These are phyloP conservation scores for Suhomyces xylopsoci DNA, from an alignment of 805 yeast genomes.

Conservation along the genomic window DNA sequence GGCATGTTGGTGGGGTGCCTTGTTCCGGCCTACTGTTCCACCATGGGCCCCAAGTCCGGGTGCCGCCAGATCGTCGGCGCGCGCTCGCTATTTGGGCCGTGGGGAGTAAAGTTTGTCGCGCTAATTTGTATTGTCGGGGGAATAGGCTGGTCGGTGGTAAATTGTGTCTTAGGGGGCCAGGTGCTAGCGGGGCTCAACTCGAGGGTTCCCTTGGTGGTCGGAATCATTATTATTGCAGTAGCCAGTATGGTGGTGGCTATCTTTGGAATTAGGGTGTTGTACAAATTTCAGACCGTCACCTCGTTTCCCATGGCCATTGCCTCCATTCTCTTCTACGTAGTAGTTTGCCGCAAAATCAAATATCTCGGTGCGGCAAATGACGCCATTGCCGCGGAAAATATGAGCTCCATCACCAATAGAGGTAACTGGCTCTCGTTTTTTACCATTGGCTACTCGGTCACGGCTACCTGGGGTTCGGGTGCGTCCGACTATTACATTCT, in stretches of 20 bases:
- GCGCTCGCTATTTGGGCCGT: conserved; percentile 32
- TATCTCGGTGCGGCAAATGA: conserved; percentile 19
- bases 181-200: conserved; percentile 25
- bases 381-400: conserved; percentile 8
- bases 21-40: conserved; percentile 37
- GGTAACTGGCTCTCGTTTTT: conserved; percentile 37
- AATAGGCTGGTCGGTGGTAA: conserved; percentile 38
- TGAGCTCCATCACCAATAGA: conserved; percentile 14
- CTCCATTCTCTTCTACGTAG: conserved; percentile 28
- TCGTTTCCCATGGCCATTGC: conserved; percentile 31
- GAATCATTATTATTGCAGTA: conserved; percentile 28
- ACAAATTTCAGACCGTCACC: conserved; percentile 26
- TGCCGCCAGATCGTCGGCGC: conserved; percentile 39
- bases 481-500: conserved; percentile 34
- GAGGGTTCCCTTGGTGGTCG: conserved; percentile 24
- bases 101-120: conserved; percentile 33
- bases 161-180: conserved; percentile 38
- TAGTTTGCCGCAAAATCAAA: conserved; percentile 21
- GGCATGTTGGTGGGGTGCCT: conserved; percentile 31
- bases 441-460: conserved; percentile 34
- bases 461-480: conserved; percentile 35
- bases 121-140: conserved; percentile 31
- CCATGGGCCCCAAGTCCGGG: conserved; percentile 38
- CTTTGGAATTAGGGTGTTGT: conserved; percentile 31
- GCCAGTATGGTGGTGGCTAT: conserved; percentile 28